These are phyloP conservation scores for Trichophyton equinum DNA, from an alignment of 2,329 filamentous ascomycete genomes.

Conservation along the genomic window DNA sequence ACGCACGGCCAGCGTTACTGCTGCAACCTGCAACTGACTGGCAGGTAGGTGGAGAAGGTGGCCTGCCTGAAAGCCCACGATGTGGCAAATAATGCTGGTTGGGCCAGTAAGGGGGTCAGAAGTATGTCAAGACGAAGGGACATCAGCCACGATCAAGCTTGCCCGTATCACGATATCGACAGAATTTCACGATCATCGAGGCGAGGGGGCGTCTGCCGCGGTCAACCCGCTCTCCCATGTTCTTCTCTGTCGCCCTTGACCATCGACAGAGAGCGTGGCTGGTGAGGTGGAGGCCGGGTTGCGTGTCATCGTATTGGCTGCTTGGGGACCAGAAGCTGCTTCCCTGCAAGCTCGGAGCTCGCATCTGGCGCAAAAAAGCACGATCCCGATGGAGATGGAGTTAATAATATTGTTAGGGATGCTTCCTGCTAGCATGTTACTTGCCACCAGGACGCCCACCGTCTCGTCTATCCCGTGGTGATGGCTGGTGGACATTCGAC, in stretches of 20 bases:
- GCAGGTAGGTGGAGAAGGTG: not conserved
- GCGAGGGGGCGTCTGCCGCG: not conserved
- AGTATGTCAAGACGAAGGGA: not conserved
- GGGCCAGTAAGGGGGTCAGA: not conserved
- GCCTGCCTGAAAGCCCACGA: not conserved
- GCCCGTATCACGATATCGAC: not conserved
- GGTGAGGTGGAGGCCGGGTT: not conserved
- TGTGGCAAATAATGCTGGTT: not conserved
- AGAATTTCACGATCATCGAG: not conserved
- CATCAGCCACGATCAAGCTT: not conserved
- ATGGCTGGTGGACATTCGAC: no score
- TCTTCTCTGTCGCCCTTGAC: not conserved
- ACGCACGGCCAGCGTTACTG: not conserved
- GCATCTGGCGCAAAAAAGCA: not conserved
- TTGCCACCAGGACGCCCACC: not conserved
- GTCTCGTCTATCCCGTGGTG: no score
- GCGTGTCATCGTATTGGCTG: not conserved
- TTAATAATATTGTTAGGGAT: not conserved
- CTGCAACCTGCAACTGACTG: not conserved
- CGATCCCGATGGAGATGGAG: slow-evolving; percentile 1
- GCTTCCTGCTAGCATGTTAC: not conserved
- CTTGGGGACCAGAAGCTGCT: not conserved
- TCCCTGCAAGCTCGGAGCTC: not conserved
- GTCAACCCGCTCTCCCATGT: not conserved
- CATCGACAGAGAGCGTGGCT: not conserved